Evolutionary conservation across 2,329 filamentous ascomycete species (phyloP).

Genomic region (Gnomoniopsis sp.): DNA sequence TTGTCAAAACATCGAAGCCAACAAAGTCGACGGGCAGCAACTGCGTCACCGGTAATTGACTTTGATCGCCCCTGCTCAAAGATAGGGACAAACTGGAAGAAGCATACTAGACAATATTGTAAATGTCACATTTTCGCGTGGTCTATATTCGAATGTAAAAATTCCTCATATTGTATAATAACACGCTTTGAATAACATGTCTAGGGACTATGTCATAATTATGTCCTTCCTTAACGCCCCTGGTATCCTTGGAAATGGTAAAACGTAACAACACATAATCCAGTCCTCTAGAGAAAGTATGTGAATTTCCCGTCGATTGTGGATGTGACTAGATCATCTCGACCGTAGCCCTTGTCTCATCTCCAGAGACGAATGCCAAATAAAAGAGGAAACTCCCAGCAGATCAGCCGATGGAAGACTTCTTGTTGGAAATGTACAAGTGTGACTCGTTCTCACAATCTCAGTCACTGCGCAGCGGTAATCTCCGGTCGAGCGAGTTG

Average conservation of each 20-base stretch:
- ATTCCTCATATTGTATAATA: too few species aligned
- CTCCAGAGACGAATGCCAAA: neutral
- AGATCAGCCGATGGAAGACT: too few species aligned
- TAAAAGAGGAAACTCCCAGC: neutral
- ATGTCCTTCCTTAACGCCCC: neutral
- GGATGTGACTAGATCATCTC: neutral
- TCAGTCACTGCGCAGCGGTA: constrained; percentile 44
- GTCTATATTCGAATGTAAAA: too few species aligned
- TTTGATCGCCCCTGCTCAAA: too few species aligned
- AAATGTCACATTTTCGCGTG: too few species aligned
- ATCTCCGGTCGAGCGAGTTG: constrained; percentile 56
- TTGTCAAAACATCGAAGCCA: too few species aligned
- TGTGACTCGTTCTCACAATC: neutral
- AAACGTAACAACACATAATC: neutral
- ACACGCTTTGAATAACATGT: neutral
- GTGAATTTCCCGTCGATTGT: neutral
- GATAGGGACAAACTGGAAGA: too few species aligned
- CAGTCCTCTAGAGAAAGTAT: neutral
- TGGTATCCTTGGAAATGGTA: constrained; percentile 3
- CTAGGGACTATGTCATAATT: neutral
- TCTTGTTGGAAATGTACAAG: neutral
- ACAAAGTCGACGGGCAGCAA: too few species aligned
- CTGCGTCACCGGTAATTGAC: too few species aligned
- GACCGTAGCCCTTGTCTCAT: neutral
- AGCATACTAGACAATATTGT: too few species aligned